Evolutionary conservation across 2,329 filamentous ascomycete genomes (phyloP).

Genomic region (Periconia sp.): DNA sequence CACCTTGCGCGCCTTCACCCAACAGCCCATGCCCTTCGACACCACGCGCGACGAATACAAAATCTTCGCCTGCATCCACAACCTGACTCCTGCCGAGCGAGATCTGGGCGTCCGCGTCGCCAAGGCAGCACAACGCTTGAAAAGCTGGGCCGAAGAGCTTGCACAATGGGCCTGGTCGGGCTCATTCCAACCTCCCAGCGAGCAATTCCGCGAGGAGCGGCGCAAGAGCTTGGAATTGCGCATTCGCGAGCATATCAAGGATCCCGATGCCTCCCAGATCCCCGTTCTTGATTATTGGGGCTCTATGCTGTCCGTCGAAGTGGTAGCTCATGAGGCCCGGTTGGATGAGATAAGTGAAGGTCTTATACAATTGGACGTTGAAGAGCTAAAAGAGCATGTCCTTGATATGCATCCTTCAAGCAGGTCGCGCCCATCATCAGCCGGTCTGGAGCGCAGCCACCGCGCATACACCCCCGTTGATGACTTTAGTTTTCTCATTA

Average conservation of each 20-base stretch:
- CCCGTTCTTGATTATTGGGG: constrained; percentile 62
- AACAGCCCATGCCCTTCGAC: constrained; percentile 47
- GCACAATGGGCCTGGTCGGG: constrained; percentile 62
- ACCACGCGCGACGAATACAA: constrained; percentile 44
- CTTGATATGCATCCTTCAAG: constrained; percentile 69
- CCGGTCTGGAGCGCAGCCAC: constrained; percentile 29
- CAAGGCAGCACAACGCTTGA: constrained; percentile 68
- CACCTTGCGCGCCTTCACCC: constrained; percentile 47
- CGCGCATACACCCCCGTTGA: constrained; percentile 71
- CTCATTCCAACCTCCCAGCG: constrained; percentile 47
- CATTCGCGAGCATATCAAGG: constrained; percentile 32
- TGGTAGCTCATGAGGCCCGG: constrained; percentile 69
- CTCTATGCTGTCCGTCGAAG: constrained; percentile 65
- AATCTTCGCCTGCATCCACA: constrained; percentile 59
- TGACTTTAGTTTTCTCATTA: constrained; percentile 87
- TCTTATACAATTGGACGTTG: constrained; percentile 71
- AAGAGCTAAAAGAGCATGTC: constrained; percentile 88
- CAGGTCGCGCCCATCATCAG: constrained; percentile 50
- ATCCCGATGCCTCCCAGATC: constrained; percentile 22
- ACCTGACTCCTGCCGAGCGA: constrained; percentile 65
- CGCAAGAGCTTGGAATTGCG: constrained; percentile 34
- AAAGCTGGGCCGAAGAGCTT: constrained; percentile 76
- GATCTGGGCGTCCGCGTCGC: constrained; percentile 72
- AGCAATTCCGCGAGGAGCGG: constrained; percentile 26
- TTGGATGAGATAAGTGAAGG: constrained; percentile 72